phyloP scores from a whole-genome alignment of 768 basidiomycete species.

The Trichaptum fuscoviolaceum region DNA sequence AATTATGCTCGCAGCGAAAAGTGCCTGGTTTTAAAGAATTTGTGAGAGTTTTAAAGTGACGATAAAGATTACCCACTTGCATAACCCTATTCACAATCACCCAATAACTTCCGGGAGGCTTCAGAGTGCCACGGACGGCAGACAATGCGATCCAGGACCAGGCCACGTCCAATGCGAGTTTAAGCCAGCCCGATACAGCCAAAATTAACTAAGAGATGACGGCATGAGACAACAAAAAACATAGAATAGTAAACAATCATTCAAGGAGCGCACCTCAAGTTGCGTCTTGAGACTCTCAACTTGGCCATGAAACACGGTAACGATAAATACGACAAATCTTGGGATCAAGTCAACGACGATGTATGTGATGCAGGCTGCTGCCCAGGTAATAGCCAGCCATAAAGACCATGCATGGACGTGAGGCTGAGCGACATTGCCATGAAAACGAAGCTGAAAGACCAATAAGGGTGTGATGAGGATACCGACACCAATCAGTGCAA shows the following conservation, averaged over 20 bases:
- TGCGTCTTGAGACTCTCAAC: conserved; percentile 64
- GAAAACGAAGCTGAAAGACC: conserved; percentile 61
- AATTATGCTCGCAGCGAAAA: conserved; percentile 40
- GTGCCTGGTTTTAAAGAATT: conserved; percentile 25
- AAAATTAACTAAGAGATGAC: conserved; percentile 44
- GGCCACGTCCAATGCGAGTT: conserved; percentile 56
- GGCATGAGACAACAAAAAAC: conserved; percentile 1
- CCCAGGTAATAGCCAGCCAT: conserved; percentile 68
- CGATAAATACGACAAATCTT: conserved; percentile 45
- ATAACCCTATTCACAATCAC: conserved; percentile 60
- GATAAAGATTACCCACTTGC: conserved; percentile 41
- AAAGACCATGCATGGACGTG: conserved; percentile 63
- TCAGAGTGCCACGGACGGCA: conserved; percentile 48
- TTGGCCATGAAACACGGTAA: conserved; percentile 51
- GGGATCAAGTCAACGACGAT: conserved; percentile 62
- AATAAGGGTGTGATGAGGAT: conserved; percentile 67
- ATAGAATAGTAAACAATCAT: conserved; percentile 3
- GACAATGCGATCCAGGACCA: conserved; percentile 77
- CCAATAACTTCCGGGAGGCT: conserved; percentile 67
- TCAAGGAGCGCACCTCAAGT: conserved; percentile 46
- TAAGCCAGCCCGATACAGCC: conserved; percentile 68
- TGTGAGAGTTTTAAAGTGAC: conserved; percentile 7
- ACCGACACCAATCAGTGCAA: conserved; percentile 53
- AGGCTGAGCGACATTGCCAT: conserved; percentile 36
- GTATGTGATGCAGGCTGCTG: conserved; percentile 53